These are phyloP conservation scores for Dictyophora rubrovolvata DNA, from an alignment of 768 basidiomycete genomes.

Conservation along the genomic window DNA sequence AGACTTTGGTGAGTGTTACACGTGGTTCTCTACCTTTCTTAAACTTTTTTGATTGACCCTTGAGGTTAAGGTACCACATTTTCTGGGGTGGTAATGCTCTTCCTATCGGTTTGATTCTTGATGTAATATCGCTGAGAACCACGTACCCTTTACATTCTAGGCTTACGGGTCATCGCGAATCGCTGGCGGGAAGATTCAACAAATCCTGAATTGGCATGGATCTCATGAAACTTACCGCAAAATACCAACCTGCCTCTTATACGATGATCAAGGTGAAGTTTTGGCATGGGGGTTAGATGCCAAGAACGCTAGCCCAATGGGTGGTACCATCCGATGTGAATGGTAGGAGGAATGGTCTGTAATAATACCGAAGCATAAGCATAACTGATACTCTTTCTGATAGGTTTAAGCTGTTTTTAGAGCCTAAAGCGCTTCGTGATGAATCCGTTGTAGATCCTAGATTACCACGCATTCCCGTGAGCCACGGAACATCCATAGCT, in stretches of 20 bases:
- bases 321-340: constrained; percentile 51
- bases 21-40: neutral
- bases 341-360: constrained; percentile 25
- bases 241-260: constrained; percentile 77
- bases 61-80: constrained; percentile 63
- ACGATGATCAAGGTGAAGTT: constrained; percentile 62
- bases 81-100: constrained; percentile 56
- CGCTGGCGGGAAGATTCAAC: constrained; percentile 67
- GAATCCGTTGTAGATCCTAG: constrained; percentile 63
- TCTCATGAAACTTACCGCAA: constrained; percentile 82
- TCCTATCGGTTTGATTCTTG: neutral
- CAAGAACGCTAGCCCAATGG: constrained; percentile 63
- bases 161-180: constrained; percentile 84
- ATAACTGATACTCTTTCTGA: neutral
- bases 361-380: neutral
- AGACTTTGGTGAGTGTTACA: constrained; percentile 54
- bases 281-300: constrained; percentile 83
- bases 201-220: constrained; percentile 80
- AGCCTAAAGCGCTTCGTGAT: constrained; percentile 71
- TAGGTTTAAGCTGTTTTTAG: constrained; percentile 81
- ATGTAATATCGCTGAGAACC: neutral
- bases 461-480: constrained; percentile 66
- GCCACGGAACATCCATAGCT: neutral
- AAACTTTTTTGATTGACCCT: constrained; percentile 6
- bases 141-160: constrained; percentile 23